Evolutionary conservation across 768 basidiomycete species (phyloP).

Genomic region (Xerocomellus amylosporus): DNA sequence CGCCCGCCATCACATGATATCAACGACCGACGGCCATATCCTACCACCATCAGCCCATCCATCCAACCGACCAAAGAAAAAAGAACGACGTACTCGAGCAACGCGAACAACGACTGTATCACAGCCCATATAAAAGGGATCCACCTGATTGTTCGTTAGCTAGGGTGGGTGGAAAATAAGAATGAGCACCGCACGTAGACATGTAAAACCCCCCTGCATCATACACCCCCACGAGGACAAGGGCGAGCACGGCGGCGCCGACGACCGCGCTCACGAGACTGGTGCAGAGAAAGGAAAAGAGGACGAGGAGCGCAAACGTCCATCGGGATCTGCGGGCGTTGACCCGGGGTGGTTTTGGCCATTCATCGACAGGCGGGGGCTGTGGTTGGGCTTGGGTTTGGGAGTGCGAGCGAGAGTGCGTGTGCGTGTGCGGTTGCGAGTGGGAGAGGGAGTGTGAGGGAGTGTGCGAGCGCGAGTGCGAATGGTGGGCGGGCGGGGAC

Average conservation of each 20-base stretch:
- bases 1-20: slow-evolving; percentile 31
- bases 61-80: not conserved
- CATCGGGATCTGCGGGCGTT: slow-evolving; percentile 39
- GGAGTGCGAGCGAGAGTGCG: not conserved
- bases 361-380: not conserved
- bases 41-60: slow-evolving; percentile 20
- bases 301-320: slow-evolving; percentile 41
- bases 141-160: slow-evolving; percentile 25
- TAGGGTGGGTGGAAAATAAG: no score
- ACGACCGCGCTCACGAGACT: slow-evolving; percentile 39
- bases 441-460: not conserved
- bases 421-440: not conserved
- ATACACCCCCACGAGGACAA: slow-evolving; percentile 39
- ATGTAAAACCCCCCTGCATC: slow-evolving; percentile 37
- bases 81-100: slow-evolving; percentile 29
- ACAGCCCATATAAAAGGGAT: slow-evolving; percentile 43
- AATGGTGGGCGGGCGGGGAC: not conserved
- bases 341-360: slow-evolving; percentile 16
- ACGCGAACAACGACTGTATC: slow-evolving; percentile 39
- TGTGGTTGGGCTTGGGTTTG: not conserved
- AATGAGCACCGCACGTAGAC: slow-evolving; percentile 35
- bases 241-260: slow-evolving; percentile 39
- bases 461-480: not conserved
- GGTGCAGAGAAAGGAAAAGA: slow-evolving; percentile 33
- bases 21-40: slow-evolving; percentile 43